These are phyloP conservation scores for Zarea fungicola DNA, from an alignment of 2,329 filamentous ascomycete genomes.

Conservation along the genomic window DNA sequence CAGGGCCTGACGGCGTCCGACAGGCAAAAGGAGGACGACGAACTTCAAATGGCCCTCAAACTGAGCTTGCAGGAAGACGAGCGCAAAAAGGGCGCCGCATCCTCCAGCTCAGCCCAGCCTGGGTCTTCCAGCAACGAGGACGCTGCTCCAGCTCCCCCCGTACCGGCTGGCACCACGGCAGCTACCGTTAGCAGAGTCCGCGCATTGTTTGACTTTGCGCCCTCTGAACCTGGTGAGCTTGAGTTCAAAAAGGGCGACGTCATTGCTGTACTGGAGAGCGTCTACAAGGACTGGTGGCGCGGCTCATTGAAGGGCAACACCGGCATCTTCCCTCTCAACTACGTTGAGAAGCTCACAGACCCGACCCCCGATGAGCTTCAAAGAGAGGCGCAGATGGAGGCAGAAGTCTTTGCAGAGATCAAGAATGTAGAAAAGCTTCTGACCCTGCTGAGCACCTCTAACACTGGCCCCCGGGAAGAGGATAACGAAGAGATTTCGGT, in stretches of 20 bases:
- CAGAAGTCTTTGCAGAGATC: constrained; percentile 60
- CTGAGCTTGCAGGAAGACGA: constrained; percentile 88
- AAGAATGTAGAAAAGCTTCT: constrained; percentile 66
- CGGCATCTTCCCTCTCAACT: constrained; percentile 97
- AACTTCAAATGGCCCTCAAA: constrained; percentile 91
- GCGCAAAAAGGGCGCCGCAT: constrained; percentile 46
- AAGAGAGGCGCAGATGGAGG: constrained; percentile 92
- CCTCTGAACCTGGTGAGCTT: constrained; percentile 88
- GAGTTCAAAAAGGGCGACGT: constrained; percentile 96
- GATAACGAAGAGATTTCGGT: constrained; percentile 97
- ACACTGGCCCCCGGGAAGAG: constrained; percentile 71
- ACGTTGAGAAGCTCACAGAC: constrained; percentile 94
- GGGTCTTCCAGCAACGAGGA: constrained; percentile 35
- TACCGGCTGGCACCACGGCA: constrained; percentile 81
- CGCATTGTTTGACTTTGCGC: constrained; percentile 90
- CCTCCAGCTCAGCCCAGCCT: constrained; percentile 26
- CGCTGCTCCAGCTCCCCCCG: constrained; percentile 47
- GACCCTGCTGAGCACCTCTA: constrained; percentile 83
- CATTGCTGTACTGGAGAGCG: constrained; percentile 93
- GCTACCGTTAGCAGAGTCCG: constrained; percentile 93
- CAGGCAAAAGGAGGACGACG: constrained; percentile 92
- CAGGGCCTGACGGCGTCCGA: constrained; percentile 84
- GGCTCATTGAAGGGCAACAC: constrained; percentile 90
- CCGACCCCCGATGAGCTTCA: constrained; percentile 92
- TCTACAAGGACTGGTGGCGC: constrained; percentile 99